These are phyloP conservation scores for Leishmania arabica DNA, from an alignment of 208 protist species.

Conservation along the genomic window DNA sequence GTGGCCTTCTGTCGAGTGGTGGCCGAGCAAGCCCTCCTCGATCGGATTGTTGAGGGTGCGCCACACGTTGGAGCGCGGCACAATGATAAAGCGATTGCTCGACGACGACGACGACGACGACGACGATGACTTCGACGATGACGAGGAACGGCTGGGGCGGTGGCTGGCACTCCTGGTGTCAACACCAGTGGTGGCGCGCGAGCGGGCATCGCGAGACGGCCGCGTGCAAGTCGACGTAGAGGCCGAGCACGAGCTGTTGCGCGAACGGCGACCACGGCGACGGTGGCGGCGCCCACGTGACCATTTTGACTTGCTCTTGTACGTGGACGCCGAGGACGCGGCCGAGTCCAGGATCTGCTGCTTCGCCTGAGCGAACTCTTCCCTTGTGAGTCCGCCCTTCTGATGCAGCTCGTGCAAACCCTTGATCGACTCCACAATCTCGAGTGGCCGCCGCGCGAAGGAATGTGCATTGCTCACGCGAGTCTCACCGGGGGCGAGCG, in stretches of 20 bases:
- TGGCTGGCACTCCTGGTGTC: conserved; percentile 14
- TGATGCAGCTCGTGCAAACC: conserved; percentile 69
- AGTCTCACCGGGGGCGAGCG: neutral
- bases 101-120: conserved; percentile 39
- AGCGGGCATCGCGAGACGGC: neutral
- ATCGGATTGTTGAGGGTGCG: conserved; percentile 42
- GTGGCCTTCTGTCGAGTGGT: conserved; percentile 9
- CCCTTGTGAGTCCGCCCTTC: conserved; percentile 60
- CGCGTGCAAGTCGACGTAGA: neutral
- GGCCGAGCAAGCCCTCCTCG: conserved; percentile 17
- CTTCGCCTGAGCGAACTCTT: conserved; percentile 82
- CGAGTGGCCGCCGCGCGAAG: conserved; percentile 34
- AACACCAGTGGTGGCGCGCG: neutral
- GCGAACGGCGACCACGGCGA: conserved; percentile 1
- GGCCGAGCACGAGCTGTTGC: neutral
- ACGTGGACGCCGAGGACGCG: conserved; percentile 17
- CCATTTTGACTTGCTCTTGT: conserved; percentile 7
- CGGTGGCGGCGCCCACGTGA: conserved; percentile 2
- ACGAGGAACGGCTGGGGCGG: conserved; percentile 22
- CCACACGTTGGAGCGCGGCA: conserved; percentile 76
- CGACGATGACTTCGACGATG: conserved; percentile 35
- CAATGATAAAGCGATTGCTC: conserved; percentile 58
- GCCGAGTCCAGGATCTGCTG: conserved; percentile 59
- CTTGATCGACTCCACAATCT: conserved; percentile 70
- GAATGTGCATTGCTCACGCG: conserved; percentile 18